These are phyloP conservation scores for Candida berthetii DNA, from an alignment of 805 yeast genomes.

Conservation along the genomic window DNA sequence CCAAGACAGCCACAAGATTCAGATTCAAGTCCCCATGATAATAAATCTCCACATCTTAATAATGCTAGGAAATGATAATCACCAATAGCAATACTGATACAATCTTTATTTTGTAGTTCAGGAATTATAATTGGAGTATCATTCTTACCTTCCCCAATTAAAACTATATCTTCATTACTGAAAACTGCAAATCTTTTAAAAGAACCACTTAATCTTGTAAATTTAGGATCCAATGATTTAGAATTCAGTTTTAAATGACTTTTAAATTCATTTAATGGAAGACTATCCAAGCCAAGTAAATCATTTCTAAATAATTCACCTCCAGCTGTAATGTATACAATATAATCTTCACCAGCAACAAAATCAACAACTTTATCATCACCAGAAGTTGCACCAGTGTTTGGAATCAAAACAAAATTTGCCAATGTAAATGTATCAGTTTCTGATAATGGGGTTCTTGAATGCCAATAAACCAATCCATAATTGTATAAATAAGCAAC, in stretches of 20 bases:
- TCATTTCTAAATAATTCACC: conserved; percentile 28
- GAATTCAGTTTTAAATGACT: conserved; percentile 20
- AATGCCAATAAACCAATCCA: conserved; percentile 58
- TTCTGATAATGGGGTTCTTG: conserved; percentile 23
- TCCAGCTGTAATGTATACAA: conserved; percentile 40
- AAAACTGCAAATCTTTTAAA: conserved; percentile 49
- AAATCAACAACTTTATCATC: conserved; percentile 42
- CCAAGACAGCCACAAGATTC: conserved; percentile 67
- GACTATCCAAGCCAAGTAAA: conserved; percentile 12
- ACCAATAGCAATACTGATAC: conserved; percentile 58
- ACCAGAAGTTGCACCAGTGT: conserved; percentile 28
- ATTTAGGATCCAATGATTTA: conserved; percentile 21
- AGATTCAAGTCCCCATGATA: conserved; percentile 67
- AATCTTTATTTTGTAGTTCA: conserved; percentile 39
- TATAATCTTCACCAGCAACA: conserved; percentile 43
- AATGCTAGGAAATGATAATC: conserved; percentile 68
- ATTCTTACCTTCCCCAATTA: conserved; percentile 6
- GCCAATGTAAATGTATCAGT: conserved; percentile 29
- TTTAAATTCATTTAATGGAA: conserved; percentile 24
- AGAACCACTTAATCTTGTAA: conserved; percentile 49
- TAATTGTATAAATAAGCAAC: conserved; percentile 39
- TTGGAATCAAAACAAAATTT: conserved; percentile 33
- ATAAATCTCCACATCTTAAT: conserved; percentile 47
- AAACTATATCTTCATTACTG: conserved; percentile 35
- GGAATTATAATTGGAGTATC: conserved; percentile 16